Base-by-base conservation (phyloP, 495 filamentous ascomycete genomes). In the Sabuloglossum arenarium region DNA sequence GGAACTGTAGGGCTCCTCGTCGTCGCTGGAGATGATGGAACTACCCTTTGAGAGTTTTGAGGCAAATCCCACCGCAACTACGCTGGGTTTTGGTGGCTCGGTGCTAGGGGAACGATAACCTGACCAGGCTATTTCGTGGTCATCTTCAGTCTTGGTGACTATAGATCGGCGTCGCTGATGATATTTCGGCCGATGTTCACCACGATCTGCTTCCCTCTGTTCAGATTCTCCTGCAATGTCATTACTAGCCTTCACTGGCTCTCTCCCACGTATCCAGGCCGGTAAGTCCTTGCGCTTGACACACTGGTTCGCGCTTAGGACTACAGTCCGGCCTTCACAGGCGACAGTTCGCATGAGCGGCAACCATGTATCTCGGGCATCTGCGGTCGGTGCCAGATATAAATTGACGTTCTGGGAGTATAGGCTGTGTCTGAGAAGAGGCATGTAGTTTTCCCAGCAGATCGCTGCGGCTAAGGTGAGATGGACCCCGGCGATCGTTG, bases 371-470 rank as follows among this genome's bases (percentile, higher is more conserved):
- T 90, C 83, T 39, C 89, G 76, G 23, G 72, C 77, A 67, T 97
- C 90, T 9, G 90, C 90, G 1, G 89, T 96, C 0, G 90, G 90
- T 0, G 90, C 88, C 16, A 96, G 79, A 62, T 93, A 97, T 23
- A 97, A 71, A 63, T 90, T 94, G 56, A 95, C 83, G 63, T 94
- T 93, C 67, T 96, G 90, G 1, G 78, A 75, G 62, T 97, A 97
- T 19, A 97, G 73, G 23, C 80, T 77, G 53, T 86, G 75, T 9
- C 84, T 72, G 0, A 97, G 74, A 21, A 96, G 70, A 0, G 90
- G 90, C 90, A 97, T 97, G 64, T 86, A 94, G 60, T 87, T 96
- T 68, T 97, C 90, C 90, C 90, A 97, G 71, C 90, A 97, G 43
- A 97, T 93, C 1, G 89, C 90, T 0, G 86, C 79, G 0, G 80